Conservation (phyloP, 345 rosid genomes). For the Psidium friedrichsthalianum region DNA sequence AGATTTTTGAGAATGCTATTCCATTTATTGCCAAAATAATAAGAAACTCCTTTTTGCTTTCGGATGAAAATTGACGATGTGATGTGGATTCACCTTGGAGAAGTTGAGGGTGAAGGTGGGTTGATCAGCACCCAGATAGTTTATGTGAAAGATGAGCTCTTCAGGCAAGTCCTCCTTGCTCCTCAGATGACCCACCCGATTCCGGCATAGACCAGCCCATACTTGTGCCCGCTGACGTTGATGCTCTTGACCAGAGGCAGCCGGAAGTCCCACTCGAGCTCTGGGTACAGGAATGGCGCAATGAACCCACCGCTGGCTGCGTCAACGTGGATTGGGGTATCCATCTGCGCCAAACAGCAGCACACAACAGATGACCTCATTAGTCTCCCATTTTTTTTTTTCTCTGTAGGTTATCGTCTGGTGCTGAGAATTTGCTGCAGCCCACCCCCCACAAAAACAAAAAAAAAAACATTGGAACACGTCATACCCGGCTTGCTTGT, state of each 20-base stretch:
- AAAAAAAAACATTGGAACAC: background rate
- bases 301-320: constrained; percentile 96
- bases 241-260: constrained; percentile 85
- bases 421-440: background rate
- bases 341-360: constrained; percentile 32
- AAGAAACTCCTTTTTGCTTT: background rate
- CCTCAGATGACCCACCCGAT: constrained; percentile 93
- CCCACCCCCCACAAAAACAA: no score
- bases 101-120: constrained; percentile 96
- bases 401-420: background rate
- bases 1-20: background rate
- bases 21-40: background rate
- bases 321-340: constrained; percentile 90
- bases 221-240: constrained; percentile 87
- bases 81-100: constrained; percentile 40
- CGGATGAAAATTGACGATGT: background rate
- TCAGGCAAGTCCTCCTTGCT: constrained; percentile 77
- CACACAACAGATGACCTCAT: background rate
- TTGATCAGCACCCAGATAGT: constrained; percentile 88
- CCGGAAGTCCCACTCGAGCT: constrained; percentile 90
- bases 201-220: constrained; percentile 90
- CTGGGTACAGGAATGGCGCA: constrained; percentile 90
- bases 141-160: constrained; percentile 89
- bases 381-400: background rate
- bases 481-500: constrained; percentile 58